Conservation (phyloP, 208 protist genomes). For the Acanthamoeba castellanii region DNA sequence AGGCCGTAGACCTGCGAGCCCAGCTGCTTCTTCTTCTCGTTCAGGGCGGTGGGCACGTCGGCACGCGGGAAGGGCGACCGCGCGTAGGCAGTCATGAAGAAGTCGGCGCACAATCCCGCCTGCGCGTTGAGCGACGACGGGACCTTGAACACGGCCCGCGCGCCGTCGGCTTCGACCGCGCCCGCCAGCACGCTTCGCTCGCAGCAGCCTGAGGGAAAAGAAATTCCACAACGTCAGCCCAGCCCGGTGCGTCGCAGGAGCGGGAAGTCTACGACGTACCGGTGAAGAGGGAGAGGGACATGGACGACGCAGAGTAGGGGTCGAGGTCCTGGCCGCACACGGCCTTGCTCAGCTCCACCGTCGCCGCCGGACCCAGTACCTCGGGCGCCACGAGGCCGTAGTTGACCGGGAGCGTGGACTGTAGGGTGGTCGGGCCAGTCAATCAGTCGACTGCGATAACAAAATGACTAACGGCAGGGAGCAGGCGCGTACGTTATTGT, state of each 20-base stretch:
- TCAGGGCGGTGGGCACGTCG: neutral
- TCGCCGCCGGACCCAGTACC: neutral
- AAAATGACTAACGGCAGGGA: neutral
- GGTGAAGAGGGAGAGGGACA: slow-evolving; percentile 5
- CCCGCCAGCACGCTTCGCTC: neutral
- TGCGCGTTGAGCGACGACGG: slow-evolving; percentile 1
- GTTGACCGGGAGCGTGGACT: neutral
- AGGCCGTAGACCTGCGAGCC: slow-evolving; percentile 13
- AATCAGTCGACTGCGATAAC: neutral
- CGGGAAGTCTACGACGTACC: neutral
- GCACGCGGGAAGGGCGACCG: slow-evolving; percentile 16
- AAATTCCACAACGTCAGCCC: neutral
- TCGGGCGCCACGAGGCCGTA: neutral
- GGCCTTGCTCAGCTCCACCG: neutral
- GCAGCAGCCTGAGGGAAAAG: neutral
- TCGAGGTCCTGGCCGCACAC: slow-evolving; percentile 62
- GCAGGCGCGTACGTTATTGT: neutral
- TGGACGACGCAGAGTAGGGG: neutral
- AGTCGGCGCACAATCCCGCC: slow-evolving; percentile 20
- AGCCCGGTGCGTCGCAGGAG: neutral
- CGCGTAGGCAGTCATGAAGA: slow-evolving; percentile 30
- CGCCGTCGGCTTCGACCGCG: neutral
- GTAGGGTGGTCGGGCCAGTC: neutral
- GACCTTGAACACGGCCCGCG: neutral
- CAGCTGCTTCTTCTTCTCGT: neutral